Conservation (phyloP, 805 yeast genomes). For the Monosporozyma aquatica region DNA sequence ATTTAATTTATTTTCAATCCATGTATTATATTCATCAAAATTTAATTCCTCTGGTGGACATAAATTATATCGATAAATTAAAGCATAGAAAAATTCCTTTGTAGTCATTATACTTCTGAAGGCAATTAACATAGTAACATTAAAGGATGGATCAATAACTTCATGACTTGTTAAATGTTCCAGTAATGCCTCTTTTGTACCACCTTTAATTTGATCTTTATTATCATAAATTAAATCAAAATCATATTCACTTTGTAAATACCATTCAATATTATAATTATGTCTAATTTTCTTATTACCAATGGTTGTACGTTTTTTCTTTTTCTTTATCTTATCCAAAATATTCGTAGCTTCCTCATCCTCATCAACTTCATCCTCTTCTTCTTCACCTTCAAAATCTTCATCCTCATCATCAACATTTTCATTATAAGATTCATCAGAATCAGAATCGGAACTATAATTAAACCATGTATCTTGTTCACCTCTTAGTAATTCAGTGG, state of each 20-base stretch:
- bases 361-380: background rate
- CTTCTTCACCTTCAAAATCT: conserved; percentile 1
- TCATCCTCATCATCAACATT: conserved; percentile 5
- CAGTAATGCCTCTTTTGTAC: conserved; percentile 66
- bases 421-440: conserved; percentile 7
- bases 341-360: background rate
- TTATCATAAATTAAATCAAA: conserved; percentile 51
- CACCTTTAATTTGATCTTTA: conserved; percentile 72
- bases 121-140: conserved; percentile 61
- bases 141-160: conserved; percentile 50
- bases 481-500: conserved; percentile 46
- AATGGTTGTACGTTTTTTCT: background rate
- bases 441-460: conserved; percentile 22
- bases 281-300: conserved; percentile 1
- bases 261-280: conserved; percentile 52
- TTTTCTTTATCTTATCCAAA: conserved; percentile 14
- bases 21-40: conserved; percentile 67
- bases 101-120: conserved; percentile 69
- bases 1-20: conserved; percentile 63
- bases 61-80: conserved; percentile 56
- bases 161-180: conserved; percentile 75
- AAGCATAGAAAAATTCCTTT: conserved; percentile 45
- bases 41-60: conserved; percentile 83
- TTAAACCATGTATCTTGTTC: conserved; percentile 34
- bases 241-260: conserved; percentile 57